These are phyloP conservation scores for Fusarium veterinarium DNA, from an alignment of 2,329 filamentous ascomycete genomes.

Conservation along the genomic window DNA sequence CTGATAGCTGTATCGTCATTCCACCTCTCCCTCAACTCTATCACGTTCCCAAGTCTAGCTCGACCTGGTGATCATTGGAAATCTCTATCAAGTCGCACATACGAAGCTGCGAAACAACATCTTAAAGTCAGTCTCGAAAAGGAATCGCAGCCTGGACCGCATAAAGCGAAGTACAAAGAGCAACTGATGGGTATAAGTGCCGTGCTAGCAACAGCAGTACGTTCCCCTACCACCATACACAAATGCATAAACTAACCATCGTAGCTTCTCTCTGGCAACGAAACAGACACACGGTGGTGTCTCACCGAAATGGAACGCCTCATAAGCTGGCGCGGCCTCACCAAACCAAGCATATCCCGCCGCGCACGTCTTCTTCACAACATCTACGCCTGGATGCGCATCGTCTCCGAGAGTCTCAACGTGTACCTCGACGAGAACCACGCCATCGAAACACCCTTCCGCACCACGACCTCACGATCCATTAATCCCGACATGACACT, in stretches of 20 bases:
- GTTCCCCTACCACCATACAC: neutral
- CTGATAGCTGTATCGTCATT: constrained; percentile 35
- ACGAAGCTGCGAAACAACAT: constrained; percentile 40
- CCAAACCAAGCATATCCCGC: constrained; percentile 35
- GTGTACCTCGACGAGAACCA: constrained; percentile 31
- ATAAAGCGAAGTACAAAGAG: constrained; percentile 39
- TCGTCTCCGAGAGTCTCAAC: constrained; percentile 38
- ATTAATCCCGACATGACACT: constrained; percentile 32
- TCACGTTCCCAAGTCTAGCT: constrained; percentile 8
- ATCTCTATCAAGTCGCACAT: constrained; percentile 11
- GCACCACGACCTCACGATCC: neutral
- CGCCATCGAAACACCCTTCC: constrained; percentile 15
- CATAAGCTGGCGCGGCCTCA: constrained; percentile 34
- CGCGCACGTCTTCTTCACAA: constrained; percentile 36
- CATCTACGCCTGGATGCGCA: constrained; percentile 43
- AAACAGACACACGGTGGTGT: constrained; percentile 32
- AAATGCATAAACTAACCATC: accelerated
- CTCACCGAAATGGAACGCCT: constrained; percentile 40
- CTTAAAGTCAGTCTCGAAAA: constrained; percentile 35
- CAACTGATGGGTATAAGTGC: constrained; percentile 38
- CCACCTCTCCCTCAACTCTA: constrained; percentile 27
- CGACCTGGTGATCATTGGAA: constrained; percentile 28
- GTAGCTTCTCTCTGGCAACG: constrained; percentile 30
- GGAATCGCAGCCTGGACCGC: constrained; percentile 29
- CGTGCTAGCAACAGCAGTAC: constrained; percentile 33